phyloP scores from a whole-genome alignment of 345 rosid species.

The Psidium friedrichsthalianum region DNA sequence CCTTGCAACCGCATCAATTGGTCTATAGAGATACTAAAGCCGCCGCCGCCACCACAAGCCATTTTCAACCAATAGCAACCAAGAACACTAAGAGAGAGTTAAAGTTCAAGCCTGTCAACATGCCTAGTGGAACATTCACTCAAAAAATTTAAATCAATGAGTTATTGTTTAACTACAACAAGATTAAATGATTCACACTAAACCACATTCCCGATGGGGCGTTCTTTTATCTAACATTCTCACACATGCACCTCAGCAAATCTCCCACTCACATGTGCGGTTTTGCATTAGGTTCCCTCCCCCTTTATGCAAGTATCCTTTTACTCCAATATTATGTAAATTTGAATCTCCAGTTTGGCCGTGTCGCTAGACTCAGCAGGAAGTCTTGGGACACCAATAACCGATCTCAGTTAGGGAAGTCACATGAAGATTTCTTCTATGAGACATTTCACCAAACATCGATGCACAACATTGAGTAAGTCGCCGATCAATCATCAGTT shows the following conservation, averaged over 20 bases:
- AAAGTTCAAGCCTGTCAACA: neutral
- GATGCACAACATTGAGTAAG: neutral
- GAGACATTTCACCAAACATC: neutral
- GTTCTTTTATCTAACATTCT: neutral
- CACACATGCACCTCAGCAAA: neutral
- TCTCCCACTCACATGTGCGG: neutral
- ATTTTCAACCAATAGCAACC: neutral
- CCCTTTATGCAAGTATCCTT: neutral
- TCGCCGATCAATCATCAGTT: neutral
- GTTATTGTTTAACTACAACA: neutral
- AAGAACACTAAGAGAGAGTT: neutral
- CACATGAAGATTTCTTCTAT: neutral
- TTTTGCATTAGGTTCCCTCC: neutral
- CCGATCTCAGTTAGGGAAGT: neutral
- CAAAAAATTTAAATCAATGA: neutral
- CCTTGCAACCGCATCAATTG: too few relatives aligned
- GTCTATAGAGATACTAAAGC: neutral
- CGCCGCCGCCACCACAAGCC: neutral
- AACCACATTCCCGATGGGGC: neutral
- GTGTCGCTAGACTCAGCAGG: neutral
- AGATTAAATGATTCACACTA: neutral
- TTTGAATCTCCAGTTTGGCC: neutral
- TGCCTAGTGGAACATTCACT: neutral
- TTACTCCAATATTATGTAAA: neutral
- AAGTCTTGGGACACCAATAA: neutral